Evolutionary conservation across 1,139 yeast species (phyloP).

Genomic region (Debaryomyces singareniensis): DNA sequence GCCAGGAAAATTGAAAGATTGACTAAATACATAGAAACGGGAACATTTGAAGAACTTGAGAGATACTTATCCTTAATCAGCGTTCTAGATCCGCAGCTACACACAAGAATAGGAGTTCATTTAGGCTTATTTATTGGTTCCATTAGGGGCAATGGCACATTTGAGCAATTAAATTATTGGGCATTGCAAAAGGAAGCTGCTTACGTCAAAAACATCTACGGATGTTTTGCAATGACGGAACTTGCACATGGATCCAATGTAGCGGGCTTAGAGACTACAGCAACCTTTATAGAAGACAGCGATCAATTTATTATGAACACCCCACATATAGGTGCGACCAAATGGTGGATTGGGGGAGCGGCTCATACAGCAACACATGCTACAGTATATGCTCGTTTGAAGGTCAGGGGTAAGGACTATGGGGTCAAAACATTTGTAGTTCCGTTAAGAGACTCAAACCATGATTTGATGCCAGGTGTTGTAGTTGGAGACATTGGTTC

Average conservation of each 20-base stretch:
- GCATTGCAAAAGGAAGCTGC: conserved; percentile 31
- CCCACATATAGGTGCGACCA: conserved; percentile 45
- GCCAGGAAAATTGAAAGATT: conserved; percentile 32
- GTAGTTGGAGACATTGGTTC: conserved; percentile 43
- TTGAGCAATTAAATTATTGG: conserved; percentile 37
- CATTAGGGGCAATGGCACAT: conserved; percentile 67
- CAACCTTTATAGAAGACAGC: conserved; percentile 33
- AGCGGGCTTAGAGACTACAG: conserved; percentile 42
- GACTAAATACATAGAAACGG: conserved; percentile 33
- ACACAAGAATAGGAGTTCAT: conserved; percentile 51
- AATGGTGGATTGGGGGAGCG: conserved; percentile 51
- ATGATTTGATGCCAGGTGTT: conserved; percentile 38
- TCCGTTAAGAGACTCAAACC: conserved; percentile 41
- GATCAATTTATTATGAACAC: conserved; percentile 42
- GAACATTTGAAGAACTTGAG: conserved; percentile 29
- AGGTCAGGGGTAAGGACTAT: conserved; percentile 39
- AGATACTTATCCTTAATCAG: conserved; percentile 49
- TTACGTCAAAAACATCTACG: conserved; percentile 32
- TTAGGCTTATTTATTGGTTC: conserved; percentile 66
- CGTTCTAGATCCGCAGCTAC: conserved; percentile 56
- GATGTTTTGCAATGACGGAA: conserved; percentile 47
- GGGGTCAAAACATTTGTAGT: conserved; percentile 46
- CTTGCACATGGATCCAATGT: conserved; percentile 46
- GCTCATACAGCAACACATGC: conserved; percentile 46
- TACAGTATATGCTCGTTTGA: conserved; percentile 36